Evolutionary conservation across 805 yeast genomes (phyloP), one percentile per base, ranked within the genome.

Genomic region (Candida koratica): DNA sequence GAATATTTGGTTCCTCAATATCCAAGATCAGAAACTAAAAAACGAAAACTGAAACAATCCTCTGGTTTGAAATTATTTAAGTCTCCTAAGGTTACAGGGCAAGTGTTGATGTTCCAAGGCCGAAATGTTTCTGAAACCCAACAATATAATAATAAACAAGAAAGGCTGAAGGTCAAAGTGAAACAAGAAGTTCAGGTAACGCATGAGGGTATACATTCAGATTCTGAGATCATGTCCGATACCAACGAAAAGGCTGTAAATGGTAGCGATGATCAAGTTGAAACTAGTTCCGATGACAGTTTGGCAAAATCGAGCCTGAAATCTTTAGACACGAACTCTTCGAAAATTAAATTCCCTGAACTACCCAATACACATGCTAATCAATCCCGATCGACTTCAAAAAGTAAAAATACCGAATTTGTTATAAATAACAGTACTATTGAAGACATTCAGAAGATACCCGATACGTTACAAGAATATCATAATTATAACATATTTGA

Each of bases 401-500:
- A 29, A 12, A 17, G 11, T 15, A 15, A 14, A 7, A 36, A 31
- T 16, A 7, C 25, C 3, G 11, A 12, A 5, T 33, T 17, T n/a
- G 20, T 44, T 3, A 23, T 34, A 3, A 32, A 32, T 28, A 18
- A 25, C 30, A 17, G 26, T 5, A 13, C 41, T 1, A 14, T 44
- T 8, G 13, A 18, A 3, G 42, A 34, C 29, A 17, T 49, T 8
- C 11, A 26, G 10, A 14, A 31, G 6, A 8, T 36, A 5, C 45
- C 45, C 3, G 38, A 36, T n/a, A 32, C 35, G 9, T 6, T 41
- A 7, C 46, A 36, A 14, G 48, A 41, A 5, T 42, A 43, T 12
- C 30, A 33, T 4, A 43, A 42, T 17, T 42, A 38, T 8, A 34
- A 34, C 12, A 29, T 41, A 3, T 56, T 45, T 37, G 52, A 48